phyloP scores from a whole-genome alignment of 495 filamentous ascomycete genomes.

The Lophiotrema nucula region DNA sequence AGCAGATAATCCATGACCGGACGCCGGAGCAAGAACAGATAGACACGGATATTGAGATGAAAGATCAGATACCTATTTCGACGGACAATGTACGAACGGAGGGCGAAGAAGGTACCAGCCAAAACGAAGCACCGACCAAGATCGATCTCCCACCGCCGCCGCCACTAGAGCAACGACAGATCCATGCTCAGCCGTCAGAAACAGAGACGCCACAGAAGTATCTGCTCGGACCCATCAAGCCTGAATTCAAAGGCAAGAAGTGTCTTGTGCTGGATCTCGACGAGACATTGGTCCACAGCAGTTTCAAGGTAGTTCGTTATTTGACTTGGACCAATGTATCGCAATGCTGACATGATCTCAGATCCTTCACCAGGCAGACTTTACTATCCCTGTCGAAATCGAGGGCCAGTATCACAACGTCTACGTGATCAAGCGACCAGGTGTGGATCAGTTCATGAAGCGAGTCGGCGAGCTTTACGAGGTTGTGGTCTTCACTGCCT shows the following conservation, averaged over 20 bases:
- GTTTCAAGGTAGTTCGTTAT: conserved; percentile 99
- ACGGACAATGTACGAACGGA: conserved; percentile 37
- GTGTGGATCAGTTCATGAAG: conserved; percentile 98
- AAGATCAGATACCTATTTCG: conserved; percentile 50
- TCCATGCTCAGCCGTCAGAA: conserved; percentile 39
- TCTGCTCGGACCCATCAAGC: conserved; percentile 74
- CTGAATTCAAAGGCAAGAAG: conserved; percentile 80
- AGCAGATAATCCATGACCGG: conserved; percentile 45
- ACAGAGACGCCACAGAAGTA: conserved; percentile 55
- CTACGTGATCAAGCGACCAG: conserved; percentile 97
- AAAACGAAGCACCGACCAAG: conserved; percentile 27
- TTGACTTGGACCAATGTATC: too few relatives aligned
- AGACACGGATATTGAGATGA: conserved; percentile 65
- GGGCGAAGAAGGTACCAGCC: conserved; percentile 17
- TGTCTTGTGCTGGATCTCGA: conserved; percentile 95
- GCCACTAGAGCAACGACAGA: conserved; percentile 51
- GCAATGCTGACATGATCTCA: conserved; percentile 47
- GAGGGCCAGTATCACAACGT: conserved; percentile 99
- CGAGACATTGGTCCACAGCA: conserved; percentile 98
- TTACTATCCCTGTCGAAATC: conserved; percentile 98
- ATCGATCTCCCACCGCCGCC: conserved; percentile 59
- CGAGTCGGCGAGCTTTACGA: conserved; percentile 96
- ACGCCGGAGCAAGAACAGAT: conserved; percentile 46
- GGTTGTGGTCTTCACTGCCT: conserved; percentile 97
- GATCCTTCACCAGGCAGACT: conserved; percentile 97